Evolutionary conservation across 1,284 basidiomycete genomes (phyloP).

Genomic region (Boletellus dicymbophilus): DNA sequence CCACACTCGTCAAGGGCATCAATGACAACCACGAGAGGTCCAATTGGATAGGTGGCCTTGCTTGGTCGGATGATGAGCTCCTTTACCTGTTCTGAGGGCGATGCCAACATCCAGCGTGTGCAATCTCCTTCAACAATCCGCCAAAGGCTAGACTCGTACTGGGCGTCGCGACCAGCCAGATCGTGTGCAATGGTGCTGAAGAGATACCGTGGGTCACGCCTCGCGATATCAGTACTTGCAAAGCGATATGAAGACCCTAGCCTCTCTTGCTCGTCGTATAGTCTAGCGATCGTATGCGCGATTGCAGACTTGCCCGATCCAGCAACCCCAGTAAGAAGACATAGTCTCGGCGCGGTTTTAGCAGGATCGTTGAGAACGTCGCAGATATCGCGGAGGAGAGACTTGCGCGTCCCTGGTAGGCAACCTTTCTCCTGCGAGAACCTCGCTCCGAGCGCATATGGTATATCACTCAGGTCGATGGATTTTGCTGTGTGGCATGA

Average conservation of each 20-base stretch:
- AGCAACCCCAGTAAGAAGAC: neutral
- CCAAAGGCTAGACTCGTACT: neutral
- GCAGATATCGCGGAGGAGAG: no score
- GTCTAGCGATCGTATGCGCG: no score
- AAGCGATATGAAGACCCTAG: no score
- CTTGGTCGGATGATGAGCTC: neutral
- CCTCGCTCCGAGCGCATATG: neutral
- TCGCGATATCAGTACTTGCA: neutral
- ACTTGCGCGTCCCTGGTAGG: conserved; percentile 5
- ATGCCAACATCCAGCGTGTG: neutral
- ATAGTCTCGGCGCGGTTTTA: no score
- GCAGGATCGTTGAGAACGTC: no score
- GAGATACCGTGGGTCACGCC: neutral
- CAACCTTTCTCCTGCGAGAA: conserved; percentile 5
- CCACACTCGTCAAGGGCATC: conserved; percentile 14
- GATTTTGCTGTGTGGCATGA: neutral
- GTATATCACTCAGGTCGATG: conserved; percentile 2
- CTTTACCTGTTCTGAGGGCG: neutral
- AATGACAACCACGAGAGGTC: conserved; percentile 5
- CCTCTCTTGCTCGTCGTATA: neutral
- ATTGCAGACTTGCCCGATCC: no score
- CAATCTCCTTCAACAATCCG: neutral
- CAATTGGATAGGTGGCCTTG: no score
- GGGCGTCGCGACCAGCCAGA: neutral
- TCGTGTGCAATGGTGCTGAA: conserved; percentile 5